Base-by-base conservation (phyloP, 176 grass and related monocot genomes). In the Typha latifolia region DNA sequence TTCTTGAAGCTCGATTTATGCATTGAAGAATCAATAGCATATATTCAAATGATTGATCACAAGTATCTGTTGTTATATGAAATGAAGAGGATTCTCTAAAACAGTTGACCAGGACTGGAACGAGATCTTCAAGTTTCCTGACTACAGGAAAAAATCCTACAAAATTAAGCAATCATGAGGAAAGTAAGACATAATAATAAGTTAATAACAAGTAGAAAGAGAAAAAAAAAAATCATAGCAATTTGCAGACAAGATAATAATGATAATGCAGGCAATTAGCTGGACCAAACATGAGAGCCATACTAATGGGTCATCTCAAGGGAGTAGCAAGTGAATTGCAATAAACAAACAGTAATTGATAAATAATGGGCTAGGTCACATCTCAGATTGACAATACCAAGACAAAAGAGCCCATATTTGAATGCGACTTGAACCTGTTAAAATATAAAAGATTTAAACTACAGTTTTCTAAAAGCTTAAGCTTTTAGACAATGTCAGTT, bases 51-150 rank as follows among this genome's bases (percentile, higher is more conserved):
- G 52, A 57, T 57, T 21, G 52, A 20, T 18, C 52, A 21, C 16
- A 12, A 9, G 4, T 57, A 57, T 57, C 19, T 57, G 52, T 18
- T 18, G 52, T 57, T 57, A 9, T 16, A 57, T 57, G n/a, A 57
- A 57, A 21, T n/a, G 52, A 57, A 57, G 52, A 15, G 10, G 52
- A 57, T 57, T 57, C 52, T 57, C 52, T 57, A 14, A 57, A 57
- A 57, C 52, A 57, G 19, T 57, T 57, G 19, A 57, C 2, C 0
- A 57, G 52, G 19, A 57, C 13, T 57, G 52, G 52, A 18, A 57
- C 15, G 10, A 57, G n/a, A 57, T 57, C 52, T 20, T 57, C 52
- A 20, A 57, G 52, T 57, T 57, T 57, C 52, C 20, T 57, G 52
- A 57, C 52, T 18, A 57, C 19, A 20, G 52, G 19, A 57, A 8